Evolutionary conservation across 2,329 filamentous ascomycete species (phyloP).

Genomic region (Colletotrichum sp.): DNA sequence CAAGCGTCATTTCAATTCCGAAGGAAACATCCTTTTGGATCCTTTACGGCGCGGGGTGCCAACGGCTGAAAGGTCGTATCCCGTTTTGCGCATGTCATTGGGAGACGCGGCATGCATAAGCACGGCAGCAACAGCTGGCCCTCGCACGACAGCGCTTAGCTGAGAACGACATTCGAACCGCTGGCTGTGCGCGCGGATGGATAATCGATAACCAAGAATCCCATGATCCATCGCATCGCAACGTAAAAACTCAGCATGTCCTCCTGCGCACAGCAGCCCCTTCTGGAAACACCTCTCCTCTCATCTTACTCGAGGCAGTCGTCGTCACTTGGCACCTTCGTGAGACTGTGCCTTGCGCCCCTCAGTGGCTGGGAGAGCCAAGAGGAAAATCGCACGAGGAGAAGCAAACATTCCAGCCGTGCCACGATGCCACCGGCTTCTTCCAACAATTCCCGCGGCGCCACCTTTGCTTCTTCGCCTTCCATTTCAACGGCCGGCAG

Average conservation of each 20-base stretch:
- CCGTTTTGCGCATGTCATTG: background rate
- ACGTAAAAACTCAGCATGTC: background rate
- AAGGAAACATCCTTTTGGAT: background rate
- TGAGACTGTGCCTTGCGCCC: background rate
- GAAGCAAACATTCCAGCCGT: constrained; percentile 14
- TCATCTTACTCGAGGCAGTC: constrained; percentile 13
- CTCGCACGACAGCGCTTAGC: constrained; percentile 10
- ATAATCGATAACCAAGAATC: background rate
- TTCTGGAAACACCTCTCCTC: background rate
- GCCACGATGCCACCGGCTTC: background rate
- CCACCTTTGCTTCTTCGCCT: background rate
- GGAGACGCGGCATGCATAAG: background rate
- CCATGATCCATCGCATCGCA: background rate
- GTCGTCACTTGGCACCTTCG: background rate
- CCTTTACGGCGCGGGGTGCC: background rate
- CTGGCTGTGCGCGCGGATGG: background rate
- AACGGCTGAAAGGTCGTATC: background rate
- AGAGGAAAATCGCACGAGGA: constrained; percentile 1
- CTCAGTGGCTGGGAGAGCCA: background rate
- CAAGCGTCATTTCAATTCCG: background rate
- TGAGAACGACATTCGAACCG: background rate
- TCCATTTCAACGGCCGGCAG: background rate
- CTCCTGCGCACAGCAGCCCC: constrained; percentile 3
- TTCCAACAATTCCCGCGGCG: background rate
- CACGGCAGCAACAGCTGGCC: background rate